Evolutionary conservation across 1,284 basidiomycete species (phyloP), one percentile per base, ranked within the genome.

Genomic region (Kwoniella shivajii): DNA sequence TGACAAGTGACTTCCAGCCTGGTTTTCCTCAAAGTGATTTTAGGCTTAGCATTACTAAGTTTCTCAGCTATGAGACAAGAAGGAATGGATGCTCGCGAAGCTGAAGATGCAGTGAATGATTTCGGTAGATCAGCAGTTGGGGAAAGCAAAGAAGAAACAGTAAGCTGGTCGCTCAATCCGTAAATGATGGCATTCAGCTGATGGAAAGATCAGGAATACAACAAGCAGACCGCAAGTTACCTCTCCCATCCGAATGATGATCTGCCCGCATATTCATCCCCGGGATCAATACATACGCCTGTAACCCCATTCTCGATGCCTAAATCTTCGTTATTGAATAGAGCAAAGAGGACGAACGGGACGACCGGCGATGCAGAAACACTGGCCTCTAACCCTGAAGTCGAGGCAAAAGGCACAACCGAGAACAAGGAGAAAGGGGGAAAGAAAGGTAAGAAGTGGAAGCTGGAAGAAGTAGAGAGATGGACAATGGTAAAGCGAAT

Each of bases 401-500:
- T 7, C n/a, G 72, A 76, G 54, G 68, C 78, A 3, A 31, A 30
- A 37, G 26, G 29, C 49, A 48, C 5, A 31, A 44, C 16, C 5
- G 39, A 29, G 33, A 38, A 44, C 24, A 36, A 14, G 59, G 54
- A 30, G 65, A 62, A 45, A 78, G 50, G 29, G 81, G 82, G 33
- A 84, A 70, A 71, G 60, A 74, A 85, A 76, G 86, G 81, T 67
- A 85, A 84, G 61, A 76, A 81, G 57, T 82, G 88, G 59, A 84
- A 84, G 55, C 75, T 95, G 57, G 90, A 94, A 71, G 90, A 94
- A 67, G 82, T 94, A 56, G 93, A 90, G 36, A 78, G 92, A 56
- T 95, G 89, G 80, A 93, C 91, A 22, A 95, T 95, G 92, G 88
- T 93, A 36, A 94, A 94, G 72, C 83, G 89, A 42, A 93, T 94